Percentiles rank a stretch among this genome's conserved stretches.
These are phyloP conservation scores for Raphanus hybrid DNA, from an alignment of 441 rosid genomes.

Conservation along the genomic window DNA sequence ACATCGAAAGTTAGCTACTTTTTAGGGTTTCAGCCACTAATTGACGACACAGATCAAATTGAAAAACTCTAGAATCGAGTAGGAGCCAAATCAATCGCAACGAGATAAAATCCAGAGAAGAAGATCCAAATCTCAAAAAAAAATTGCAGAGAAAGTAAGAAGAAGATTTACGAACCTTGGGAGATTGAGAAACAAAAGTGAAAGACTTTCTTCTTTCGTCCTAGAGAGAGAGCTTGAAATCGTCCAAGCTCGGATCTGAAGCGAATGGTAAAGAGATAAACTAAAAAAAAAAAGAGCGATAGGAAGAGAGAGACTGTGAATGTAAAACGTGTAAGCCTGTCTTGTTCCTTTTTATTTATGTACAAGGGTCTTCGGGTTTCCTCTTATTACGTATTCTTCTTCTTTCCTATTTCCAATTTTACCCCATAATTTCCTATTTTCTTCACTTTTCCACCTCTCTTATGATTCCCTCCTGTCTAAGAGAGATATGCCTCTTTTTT, in stretches of 20 bases:
- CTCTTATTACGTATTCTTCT: conserved; percentile 6
- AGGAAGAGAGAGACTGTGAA: conserved; percentile 17
- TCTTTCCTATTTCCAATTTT: conserved; percentile 1
- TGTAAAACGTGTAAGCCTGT: conserved; percentile 9
- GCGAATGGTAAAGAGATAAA: conserved; percentile 16
- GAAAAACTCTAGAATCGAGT: background rate
- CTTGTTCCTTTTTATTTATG: background rate
- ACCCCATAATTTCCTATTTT: conserved; percentile 8
- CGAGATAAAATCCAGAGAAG: background rate
- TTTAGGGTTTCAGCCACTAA: background rate
- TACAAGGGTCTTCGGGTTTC: conserved; percentile 8
- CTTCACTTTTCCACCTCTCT: background rate
- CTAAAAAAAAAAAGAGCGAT: background rate
- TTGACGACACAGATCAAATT: background rate
- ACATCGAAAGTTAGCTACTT: background rate
- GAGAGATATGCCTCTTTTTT: too few relatives aligned
- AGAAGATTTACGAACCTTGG: background rate
- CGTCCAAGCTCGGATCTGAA: conserved; percentile 27
- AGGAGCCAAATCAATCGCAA: background rate
- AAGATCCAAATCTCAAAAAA: conserved; percentile 9
- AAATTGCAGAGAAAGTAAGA: background rate
- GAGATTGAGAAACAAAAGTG: conserved; percentile 13
- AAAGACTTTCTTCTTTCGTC: conserved; percentile 7
- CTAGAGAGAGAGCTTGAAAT: conserved; percentile 14
- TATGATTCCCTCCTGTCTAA: background rate